phyloP scores from a whole-genome alignment of 2,329 filamentous ascomycete genomes.

The Phaeosphaeriaceae sp. region DNA sequence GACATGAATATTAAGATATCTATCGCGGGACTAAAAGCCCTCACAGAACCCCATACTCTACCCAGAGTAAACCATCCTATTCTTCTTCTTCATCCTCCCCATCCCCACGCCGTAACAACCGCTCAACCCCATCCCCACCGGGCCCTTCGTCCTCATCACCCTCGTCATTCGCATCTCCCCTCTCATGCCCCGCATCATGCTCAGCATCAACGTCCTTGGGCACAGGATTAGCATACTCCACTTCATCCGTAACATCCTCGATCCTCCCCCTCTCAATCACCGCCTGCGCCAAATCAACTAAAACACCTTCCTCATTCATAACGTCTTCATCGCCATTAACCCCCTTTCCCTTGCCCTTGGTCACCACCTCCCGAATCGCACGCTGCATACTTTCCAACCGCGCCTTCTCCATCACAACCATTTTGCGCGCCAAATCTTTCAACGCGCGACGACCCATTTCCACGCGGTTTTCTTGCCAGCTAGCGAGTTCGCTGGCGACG shows the following conservation, averaged over 20 bases:
- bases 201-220: constrained; percentile 3
- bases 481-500: constrained; percentile 87
- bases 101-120: not conserved
- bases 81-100: not conserved
- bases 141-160: constrained; percentile 8
- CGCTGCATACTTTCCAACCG: constrained; percentile 80
- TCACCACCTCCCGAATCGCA: constrained; percentile 67
- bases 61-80: not conserved
- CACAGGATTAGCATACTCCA: constrained; percentile 9
- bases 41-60: not conserved
- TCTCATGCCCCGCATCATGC: constrained; percentile 17
- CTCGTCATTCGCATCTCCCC: constrained; percentile 17
- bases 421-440: constrained; percentile 74
- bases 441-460: constrained; percentile 77
- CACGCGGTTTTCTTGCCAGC: constrained; percentile 90
- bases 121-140: constrained; percentile 5
- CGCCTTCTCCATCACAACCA: constrained; percentile 80
- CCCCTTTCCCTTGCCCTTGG: not conserved
- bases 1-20: not conserved
- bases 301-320: not conserved
- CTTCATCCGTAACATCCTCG: constrained; percentile 20
- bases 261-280: constrained; percentile 10
- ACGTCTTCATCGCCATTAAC: too few relatives aligned
- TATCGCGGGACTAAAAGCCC: not conserved
- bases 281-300: not conserved